These are phyloP conservation scores for Euphrasia confusa DNA, from an alignment of 257 asterid genomes.

Conservation along the genomic window DNA sequence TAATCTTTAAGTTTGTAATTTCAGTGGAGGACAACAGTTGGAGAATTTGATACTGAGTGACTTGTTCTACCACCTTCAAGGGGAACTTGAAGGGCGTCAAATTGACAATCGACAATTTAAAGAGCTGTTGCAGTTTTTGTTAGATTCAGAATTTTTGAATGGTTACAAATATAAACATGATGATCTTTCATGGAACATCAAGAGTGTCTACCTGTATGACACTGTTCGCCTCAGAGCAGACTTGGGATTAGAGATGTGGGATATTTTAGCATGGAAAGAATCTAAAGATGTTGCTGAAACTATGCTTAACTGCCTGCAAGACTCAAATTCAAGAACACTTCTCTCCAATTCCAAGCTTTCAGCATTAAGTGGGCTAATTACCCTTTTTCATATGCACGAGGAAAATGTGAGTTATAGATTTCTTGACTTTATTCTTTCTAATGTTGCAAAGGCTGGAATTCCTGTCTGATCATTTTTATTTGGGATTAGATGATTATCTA, in stretches of 20 bases:
- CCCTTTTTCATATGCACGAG: conserved; percentile 53
- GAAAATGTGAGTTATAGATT: conserved; percentile 41
- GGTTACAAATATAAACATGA: conserved; percentile 47
- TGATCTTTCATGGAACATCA: conserved; percentile 37
- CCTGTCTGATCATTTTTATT: background rate
- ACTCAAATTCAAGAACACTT: conserved; percentile 52
- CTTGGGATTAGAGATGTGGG: conserved; percentile 79
- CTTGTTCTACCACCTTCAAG: conserved; percentile 81
- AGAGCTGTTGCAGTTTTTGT: conserved; percentile 71
- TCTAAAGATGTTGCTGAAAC: conserved; percentile 63
- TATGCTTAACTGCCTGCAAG: conserved; percentile 56
- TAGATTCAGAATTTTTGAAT: conserved; percentile 56
- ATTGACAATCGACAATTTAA: conserved; percentile 70
- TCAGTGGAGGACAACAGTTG: conserved; percentile 70
- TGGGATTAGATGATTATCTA: background rate
- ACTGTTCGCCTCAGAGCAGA: conserved; percentile 54
- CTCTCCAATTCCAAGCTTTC: conserved; percentile 59
- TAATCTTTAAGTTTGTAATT: conserved; percentile 28
- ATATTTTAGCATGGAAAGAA: conserved; percentile 57
- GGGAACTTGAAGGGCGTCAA: conserved; percentile 87
- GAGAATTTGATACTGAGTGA: conserved; percentile 67
- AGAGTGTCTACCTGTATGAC: conserved; percentile 47
- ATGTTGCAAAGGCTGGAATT: conserved; percentile 6
- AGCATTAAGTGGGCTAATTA: conserved; percentile 64
- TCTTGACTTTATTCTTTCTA: conserved; percentile 6